These are phyloP conservation scores for Aspergillus cejpii DNA, from an alignment of 2,329 filamentous ascomycete genomes.

Conservation along the genomic window DNA sequence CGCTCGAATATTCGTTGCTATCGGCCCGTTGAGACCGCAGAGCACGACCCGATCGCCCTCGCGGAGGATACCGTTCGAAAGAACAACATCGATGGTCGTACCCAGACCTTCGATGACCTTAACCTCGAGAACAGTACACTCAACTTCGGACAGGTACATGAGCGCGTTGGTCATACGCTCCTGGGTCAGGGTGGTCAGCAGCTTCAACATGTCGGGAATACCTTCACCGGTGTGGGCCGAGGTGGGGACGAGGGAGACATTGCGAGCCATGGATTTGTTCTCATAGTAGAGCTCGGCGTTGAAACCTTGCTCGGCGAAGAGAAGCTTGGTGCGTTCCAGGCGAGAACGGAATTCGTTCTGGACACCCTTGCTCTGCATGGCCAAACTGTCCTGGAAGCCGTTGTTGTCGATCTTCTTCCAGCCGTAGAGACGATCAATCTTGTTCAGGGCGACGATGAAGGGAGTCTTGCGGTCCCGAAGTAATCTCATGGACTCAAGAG, in stretches of 20 bases:
- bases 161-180: conserved; percentile 94
- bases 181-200: conserved; percentile 85
- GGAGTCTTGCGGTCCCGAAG: conserved; percentile 90
- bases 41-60: conserved; percentile 93
- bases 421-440: conserved; percentile 97
- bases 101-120: conserved; percentile 98
- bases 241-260: conserved; percentile 92
- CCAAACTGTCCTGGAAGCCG: conserved; percentile 87
- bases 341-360: conserved; percentile 92
- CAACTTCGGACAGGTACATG: conserved; percentile 97
- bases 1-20: conserved; percentile 90
- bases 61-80: conserved; percentile 89
- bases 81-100: conserved; percentile 94
- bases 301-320: conserved; percentile 94
- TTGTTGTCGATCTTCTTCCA: conserved; percentile 99
- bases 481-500: conserved; percentile 91
- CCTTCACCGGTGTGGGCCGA: conserved; percentile 98
- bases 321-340: conserved; percentile 82
- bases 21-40: conserved; percentile 93
- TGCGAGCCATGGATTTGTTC: conserved; percentile 93
- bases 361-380: conserved; percentile 83
- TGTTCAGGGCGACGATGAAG: conserved; percentile 98
- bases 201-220: conserved; percentile 97
- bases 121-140: conserved; percentile 96
- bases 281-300: conserved; percentile 95